Conservation (phyloP, 2,329 filamentous ascomycete species). For the Fusarium palustre region DNA sequence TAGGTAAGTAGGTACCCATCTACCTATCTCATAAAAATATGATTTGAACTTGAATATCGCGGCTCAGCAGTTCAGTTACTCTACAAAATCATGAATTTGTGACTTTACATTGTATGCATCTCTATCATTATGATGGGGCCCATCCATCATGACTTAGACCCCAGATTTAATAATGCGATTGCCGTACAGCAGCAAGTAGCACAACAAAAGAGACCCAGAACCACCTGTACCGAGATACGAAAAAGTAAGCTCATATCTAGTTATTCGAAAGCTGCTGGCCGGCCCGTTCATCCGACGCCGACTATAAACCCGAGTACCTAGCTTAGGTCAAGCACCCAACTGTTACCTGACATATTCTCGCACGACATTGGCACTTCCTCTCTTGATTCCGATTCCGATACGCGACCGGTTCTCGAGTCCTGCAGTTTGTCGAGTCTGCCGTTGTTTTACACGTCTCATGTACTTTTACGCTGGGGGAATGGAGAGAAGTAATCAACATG, state of each 20-base stretch:
- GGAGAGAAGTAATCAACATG: neutral
- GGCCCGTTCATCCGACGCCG: conserved; percentile 20
- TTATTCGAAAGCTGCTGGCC: conserved; percentile 2
- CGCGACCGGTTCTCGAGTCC: conserved; percentile 1
- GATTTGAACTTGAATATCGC: neutral
- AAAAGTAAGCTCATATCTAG: neutral
- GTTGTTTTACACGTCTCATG: neutral
- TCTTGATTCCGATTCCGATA: conserved; percentile 27
- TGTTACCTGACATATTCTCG: conserved; percentile 18
- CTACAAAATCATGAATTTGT: neutral
- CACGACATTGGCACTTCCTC: conserved; percentile 35
- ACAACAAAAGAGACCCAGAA: neutral
- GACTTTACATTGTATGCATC: no score
- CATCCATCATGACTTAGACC: conserved; percentile 20
- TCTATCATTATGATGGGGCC: neutral
- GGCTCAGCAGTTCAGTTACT: neutral
- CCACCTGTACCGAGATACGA: conserved; percentile 1
- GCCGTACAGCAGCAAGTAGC: neutral
- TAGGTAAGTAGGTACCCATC: no score
- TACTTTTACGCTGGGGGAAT: neutral
- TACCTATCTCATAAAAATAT: neutral
- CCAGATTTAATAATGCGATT: conserved; percentile 23
- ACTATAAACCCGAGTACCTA: conserved; percentile 7
- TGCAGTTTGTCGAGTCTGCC: conserved; percentile 6
- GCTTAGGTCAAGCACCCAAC: neutral